phyloP scores from a whole-genome alignment of 805 yeast genomes.

The Myxozyma sirexii region DNA sequence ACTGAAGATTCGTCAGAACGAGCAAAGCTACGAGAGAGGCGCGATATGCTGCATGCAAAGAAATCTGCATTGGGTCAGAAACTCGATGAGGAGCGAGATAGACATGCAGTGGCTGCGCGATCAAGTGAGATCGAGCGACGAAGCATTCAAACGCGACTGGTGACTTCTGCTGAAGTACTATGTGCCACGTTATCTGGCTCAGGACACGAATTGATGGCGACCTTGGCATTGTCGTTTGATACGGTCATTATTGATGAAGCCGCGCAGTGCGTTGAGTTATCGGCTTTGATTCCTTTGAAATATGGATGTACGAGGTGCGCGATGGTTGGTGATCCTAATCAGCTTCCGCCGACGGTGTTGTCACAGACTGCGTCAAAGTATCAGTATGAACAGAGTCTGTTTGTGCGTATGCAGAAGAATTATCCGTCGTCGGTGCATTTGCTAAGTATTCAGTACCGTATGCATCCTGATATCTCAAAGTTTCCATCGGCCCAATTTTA shows the following conservation, averaged over 20 bases:
- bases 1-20: slow-evolving; percentile 38
- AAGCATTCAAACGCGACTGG: slow-evolving; percentile 69
- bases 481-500: slow-evolving; percentile 90
- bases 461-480: slow-evolving; percentile 89
- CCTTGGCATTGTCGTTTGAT: slow-evolving; percentile 75
- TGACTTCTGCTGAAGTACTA: slow-evolving; percentile 77
- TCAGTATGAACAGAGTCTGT: slow-evolving; percentile 86
- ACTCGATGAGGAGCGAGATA: slow-evolving; percentile 79
- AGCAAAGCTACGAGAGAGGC: slow-evolving; percentile 44
- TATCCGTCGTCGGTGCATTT: slow-evolving; percentile 63
- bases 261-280: slow-evolving; percentile 92
- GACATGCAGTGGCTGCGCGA: slow-evolving; percentile 65
- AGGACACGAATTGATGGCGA: slow-evolving; percentile 82
- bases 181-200: slow-evolving; percentile 94
- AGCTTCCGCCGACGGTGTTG: slow-evolving; percentile 93
- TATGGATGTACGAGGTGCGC: slow-evolving; percentile 90
- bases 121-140: slow-evolving; percentile 78
- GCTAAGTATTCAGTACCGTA: slow-evolving; percentile 91
- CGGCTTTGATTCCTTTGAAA: slow-evolving; percentile 86
- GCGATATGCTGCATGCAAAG: slow-evolving; percentile 60
- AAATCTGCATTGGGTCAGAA: slow-evolving; percentile 71
- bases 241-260: slow-evolving; percentile 97
- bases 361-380: slow-evolving; percentile 82
- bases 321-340: slow-evolving; percentile 99
- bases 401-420: slow-evolving; percentile 85